phyloP scores from a whole-genome alignment of 1,139 yeast species.

The Pichia sp. region DNA sequence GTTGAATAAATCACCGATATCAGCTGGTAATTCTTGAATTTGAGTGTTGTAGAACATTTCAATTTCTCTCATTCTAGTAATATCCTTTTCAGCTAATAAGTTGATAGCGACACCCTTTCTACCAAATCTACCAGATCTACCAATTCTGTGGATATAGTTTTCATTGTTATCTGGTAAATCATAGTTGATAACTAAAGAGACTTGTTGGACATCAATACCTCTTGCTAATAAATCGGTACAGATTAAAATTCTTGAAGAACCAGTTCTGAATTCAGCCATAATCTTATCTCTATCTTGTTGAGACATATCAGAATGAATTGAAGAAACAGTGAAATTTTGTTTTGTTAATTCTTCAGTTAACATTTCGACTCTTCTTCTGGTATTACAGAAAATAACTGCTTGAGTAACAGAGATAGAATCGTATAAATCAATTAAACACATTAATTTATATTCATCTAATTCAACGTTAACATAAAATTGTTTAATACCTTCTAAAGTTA shows the following conservation, averaged over 20 bases:
- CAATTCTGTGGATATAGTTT: slow-evolving; percentile 98
- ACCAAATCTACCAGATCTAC: slow-evolving; percentile 99
- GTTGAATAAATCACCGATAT: slow-evolving; percentile 71
- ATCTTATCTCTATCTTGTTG: slow-evolving; percentile 97
- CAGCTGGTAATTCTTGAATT: slow-evolving; percentile 97
- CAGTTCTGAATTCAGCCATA: slow-evolving; percentile 98
- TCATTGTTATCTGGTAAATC: slow-evolving; percentile 97
- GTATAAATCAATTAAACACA: slow-evolving; percentile 93
- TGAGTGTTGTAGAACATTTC: slow-evolving; percentile 98
- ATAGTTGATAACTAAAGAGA: slow-evolving; percentile 94
- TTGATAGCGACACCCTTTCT: slow-evolving; percentile 99
- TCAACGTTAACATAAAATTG: slow-evolving; percentile 95
- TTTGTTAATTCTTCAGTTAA: slow-evolving; percentile 82
- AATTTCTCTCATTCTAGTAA: slow-evolving; percentile 91
- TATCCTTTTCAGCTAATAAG: slow-evolving; percentile 88
- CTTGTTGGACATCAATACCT: slow-evolving; percentile 99
- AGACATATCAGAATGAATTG: slow-evolving; percentile 96
- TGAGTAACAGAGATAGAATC: slow-evolving; percentile 97
- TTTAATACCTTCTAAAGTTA: slow-evolving; percentile 97
- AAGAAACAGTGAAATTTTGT: slow-evolving; percentile 89
- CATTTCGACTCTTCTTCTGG: slow-evolving; percentile 94
- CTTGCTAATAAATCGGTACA: slow-evolving; percentile 98
- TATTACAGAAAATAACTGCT: slow-evolving; percentile 99
- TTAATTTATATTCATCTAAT: slow-evolving; percentile 88
- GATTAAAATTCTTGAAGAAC: slow-evolving; percentile 94